Evolutionary conservation across 108 stramenopile genomes (phyloP).

Genomic region (Seminavis robusta): DNA sequence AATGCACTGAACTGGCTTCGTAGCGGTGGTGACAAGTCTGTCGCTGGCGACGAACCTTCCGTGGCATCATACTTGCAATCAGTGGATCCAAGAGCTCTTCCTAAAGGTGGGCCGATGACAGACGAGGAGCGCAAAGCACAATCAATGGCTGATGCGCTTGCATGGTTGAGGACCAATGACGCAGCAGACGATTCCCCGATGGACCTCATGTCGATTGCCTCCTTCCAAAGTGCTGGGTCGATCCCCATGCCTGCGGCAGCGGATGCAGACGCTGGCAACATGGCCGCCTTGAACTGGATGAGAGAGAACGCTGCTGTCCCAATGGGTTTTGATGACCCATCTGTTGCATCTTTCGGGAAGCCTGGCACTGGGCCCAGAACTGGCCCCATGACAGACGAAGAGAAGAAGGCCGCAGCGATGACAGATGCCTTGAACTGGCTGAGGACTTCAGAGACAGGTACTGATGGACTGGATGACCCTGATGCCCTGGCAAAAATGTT

Average conservation of each 20-base stretch:
- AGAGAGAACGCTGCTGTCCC: slow-evolving; percentile 11
- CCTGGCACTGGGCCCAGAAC: no score
- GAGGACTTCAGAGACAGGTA: background rate
- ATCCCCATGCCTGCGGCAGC: no score
- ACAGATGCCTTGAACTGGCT: slow-evolving; percentile 8
- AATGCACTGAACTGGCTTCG: slow-evolving; percentile 36
- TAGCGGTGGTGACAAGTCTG: slow-evolving; percentile 11
- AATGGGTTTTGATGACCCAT: background rate
- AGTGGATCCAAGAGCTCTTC: background rate
- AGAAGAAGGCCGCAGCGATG: slow-evolving; percentile 21
- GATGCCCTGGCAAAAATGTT: no score
- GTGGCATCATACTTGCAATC: slow-evolving; percentile 8
- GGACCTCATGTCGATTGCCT: background rate
- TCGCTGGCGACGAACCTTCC: slow-evolving; percentile 13
- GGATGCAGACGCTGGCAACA: background rate
- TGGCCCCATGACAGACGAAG: background rate
- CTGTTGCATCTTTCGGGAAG: slow-evolving; percentile 5
- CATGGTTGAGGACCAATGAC: slow-evolving; percentile 36
- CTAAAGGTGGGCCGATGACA: background rate
- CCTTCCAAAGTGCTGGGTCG: slow-evolving; percentile 6
- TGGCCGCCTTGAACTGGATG: slow-evolving; percentile 35
- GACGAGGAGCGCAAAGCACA: background rate
- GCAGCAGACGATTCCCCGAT: slow-evolving; percentile 13
- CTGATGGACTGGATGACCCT: no score
- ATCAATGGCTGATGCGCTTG: slow-evolving; percentile 36